Evolutionary conservation across 179 eudicot species (phyloP), one percentile per base, ranked within the genome.

Genomic region (Camellia oleifera): DNA sequence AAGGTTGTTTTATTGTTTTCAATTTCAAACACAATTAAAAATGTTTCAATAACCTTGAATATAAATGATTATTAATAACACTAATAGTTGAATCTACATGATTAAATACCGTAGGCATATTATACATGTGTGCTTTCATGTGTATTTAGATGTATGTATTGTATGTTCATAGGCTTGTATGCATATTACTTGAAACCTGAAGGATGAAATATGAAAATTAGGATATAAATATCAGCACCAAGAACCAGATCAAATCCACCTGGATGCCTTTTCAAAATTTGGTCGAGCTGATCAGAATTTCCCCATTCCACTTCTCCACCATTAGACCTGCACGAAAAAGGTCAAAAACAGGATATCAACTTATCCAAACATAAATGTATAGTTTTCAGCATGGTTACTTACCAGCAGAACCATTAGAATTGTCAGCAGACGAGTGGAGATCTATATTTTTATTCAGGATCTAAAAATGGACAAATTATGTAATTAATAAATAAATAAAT

Each of bases 201-300:
- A 66, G 44, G 61, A 64, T 2, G 17, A 14, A 14, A 40, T 56
- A 32, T 5, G 60, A 32, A 42, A 56, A 74, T 18, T 5, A 88
- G 97, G 98, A 93, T 95, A 95, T 95, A 95, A 62, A 95, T 95
- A 82, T 95, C 99, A 88, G 99, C 99, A 40, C 99, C 99, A 83
- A 95, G 97, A 86, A 95, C 75, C 23, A 95, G 87, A 86, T 95
- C 97, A 84, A 95, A 95, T 84, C 97, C 99, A 84, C 78, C 73
- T n/a, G 90, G 89, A 84, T 92, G 87, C 72, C 77, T 82, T 78
- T 90, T 81, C 56, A 91, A 65, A 57, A 93, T 87, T 63, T 83
- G 81, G 46, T 88, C 76, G 48, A 93, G 87, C 70, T 92, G 95
- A 71, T 89, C 91, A 63, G 86, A 69, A 84, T 85, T 81, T 78